Evolutionary conservation across 192 early-diverging fungal genomes (phyloP), one percentile per base, ranked within the genome.

Genomic region (Coemansia erecta): DNA sequence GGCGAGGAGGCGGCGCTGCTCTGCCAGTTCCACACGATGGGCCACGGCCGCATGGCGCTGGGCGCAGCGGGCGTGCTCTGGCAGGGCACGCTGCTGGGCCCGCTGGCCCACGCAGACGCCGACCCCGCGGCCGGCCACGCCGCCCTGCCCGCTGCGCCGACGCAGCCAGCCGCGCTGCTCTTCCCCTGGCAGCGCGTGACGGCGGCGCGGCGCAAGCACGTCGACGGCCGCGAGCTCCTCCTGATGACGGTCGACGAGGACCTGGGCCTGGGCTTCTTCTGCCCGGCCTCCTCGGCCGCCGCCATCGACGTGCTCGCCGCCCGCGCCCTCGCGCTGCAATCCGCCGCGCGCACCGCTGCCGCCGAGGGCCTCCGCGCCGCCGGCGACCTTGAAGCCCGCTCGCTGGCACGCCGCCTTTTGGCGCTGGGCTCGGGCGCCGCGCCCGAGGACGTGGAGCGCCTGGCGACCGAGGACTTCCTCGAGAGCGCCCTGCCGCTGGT

Each of bases 21-120:
- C n/a, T 63, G 68, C 19, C 74, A 77, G 61, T 71, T 77, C 49
- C 53, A 71, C 41, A 77, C 74, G 1, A 42, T 70, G 42, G 74
- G 74, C 19, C 58, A 68, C 35, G 74, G 74, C n/a, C 19, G 6
- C 58, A 67, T 10, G 35, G 60, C 14, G 61, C 64, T 28, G 19
- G 19, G 24, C 43, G n/a, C 41, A 35, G 17, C 56, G 60, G 17
- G 17, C 42, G 21, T 77, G 64, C 64, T 28, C n/a, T 43, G 74
- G 74, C 14, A 37, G 49, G 14, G 39, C 54, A 12, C 64, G 58
- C 11, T 64, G 21, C 35, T 37, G 5, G 43, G 43, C 43, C n/a
- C 43, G 43, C 43, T 21, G 2, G 43, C 2, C 19, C 7, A 1
- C 43, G 43, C 13, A 47, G 26, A 23, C 48, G 22, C 23, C 10